Evolutionary conservation across 1,139 yeast genomes (phyloP).

Genomic region (Pichia terricola): DNA sequence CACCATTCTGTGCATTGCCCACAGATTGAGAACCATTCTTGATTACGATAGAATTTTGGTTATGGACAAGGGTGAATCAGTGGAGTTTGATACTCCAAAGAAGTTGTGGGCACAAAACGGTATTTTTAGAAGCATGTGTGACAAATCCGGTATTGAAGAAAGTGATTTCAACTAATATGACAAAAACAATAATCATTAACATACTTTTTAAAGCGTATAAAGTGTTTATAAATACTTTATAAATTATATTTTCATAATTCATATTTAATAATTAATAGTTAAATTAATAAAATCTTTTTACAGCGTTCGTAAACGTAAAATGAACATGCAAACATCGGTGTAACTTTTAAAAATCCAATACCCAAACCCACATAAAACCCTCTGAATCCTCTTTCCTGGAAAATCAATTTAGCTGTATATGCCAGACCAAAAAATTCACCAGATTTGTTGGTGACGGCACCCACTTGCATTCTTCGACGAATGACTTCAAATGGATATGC

Average conservation of each 20-base stretch:
- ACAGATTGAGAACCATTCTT: constrained; percentile 43
- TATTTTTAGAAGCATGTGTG: constrained; percentile 31
- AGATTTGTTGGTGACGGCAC: constrained; percentile 57
- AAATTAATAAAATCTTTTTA: constrained; percentile 33
- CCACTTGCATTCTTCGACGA: constrained; percentile 92
- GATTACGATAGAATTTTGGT: constrained; percentile 44
- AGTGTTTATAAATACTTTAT: too few species aligned
- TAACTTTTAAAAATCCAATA: constrained; percentile 89
- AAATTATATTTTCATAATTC: too few species aligned
- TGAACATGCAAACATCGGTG: constrained; percentile 96
- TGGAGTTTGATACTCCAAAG: constrained; percentile 41
- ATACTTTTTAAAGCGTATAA: too few species aligned
- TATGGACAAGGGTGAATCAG: constrained; percentile 41
- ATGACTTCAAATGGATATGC: constrained; percentile 96
- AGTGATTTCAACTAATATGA: too few species aligned
- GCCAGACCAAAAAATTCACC: constrained; percentile 51
- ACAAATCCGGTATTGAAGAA: constrained; percentile 24
- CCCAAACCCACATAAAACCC: constrained; percentile 92
- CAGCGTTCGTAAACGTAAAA: constrained; percentile 88
- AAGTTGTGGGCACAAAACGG: constrained; percentile 28
- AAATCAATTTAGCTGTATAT: constrained; percentile 47
- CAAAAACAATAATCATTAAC: too few species aligned
- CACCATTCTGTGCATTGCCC: constrained; percentile 49
- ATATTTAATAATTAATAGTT: not conserved
- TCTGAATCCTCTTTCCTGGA: constrained; percentile 60